These are phyloP conservation scores for Edaphochlamys debaryana DNA, from an alignment of 139 green algal genomes.

Conservation along the genomic window DNA sequence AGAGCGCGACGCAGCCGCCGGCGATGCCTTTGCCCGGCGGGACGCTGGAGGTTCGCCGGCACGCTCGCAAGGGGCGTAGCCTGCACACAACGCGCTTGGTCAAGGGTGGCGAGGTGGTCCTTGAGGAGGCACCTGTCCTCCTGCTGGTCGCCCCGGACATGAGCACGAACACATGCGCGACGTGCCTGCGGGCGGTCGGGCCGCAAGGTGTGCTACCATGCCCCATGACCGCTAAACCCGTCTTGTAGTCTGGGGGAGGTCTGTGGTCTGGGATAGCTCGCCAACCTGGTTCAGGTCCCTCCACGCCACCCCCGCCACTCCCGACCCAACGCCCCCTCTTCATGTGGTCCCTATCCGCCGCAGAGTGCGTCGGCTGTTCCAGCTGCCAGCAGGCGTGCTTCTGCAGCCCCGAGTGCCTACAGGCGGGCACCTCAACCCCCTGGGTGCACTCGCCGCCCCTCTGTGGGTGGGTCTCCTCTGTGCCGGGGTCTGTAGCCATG, in stretches of 20 bases:
- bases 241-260: no score
- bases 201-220: no score
- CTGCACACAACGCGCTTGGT: conserved; percentile 51
- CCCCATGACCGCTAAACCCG: no score
- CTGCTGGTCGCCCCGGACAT: conserved; percentile 43
- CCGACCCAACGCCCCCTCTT: no score
- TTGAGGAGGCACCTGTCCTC: conserved; percentile 57
- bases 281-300: no score
- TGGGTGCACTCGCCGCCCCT: conserved; percentile 59
- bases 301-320: no score
- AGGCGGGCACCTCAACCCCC: conserved; percentile 19
- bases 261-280: no score
- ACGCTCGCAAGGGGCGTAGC: conserved; percentile 38
- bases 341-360: no score
- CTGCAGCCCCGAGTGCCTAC: conserved; percentile 55
- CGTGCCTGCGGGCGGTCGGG: conserved; percentile 43
- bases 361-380: conserved; percentile 41
- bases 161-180: conserved; percentile 40
- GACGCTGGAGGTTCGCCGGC: conserved; percentile 35
- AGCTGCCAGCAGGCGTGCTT: conserved; percentile 58
- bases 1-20: no score
- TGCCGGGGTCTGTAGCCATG: neutral
- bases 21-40: neutral
- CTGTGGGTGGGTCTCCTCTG: conserved; percentile 47
- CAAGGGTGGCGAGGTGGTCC: conserved; percentile 47